Conservation (phyloP, 2,329 filamentous ascomycete genomes). For the Penicillium corylophilum region DNA sequence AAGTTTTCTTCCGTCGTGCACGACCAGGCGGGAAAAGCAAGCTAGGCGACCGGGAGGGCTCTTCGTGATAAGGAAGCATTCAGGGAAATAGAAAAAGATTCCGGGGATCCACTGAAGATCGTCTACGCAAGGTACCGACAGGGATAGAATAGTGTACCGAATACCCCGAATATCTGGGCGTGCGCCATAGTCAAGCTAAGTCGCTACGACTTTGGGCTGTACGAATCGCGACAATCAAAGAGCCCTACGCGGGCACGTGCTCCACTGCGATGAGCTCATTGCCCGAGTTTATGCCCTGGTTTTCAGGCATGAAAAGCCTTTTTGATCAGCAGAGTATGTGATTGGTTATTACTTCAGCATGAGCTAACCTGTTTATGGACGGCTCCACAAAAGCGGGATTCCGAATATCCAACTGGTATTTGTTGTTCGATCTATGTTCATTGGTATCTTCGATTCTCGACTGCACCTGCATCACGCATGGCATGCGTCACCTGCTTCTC, state of each 20-base stretch:
- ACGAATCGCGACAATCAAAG: conserved; percentile 6
- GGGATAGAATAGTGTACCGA: not conserved
- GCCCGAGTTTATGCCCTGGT: conserved; percentile 1
- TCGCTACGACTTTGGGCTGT: not conserved
- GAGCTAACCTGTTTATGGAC: not conserved
- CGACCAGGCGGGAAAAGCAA: not conserved
- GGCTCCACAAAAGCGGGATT: conserved; percentile 13
- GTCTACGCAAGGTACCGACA: not conserved
- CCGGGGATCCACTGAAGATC: not conserved
- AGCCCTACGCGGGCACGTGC: conserved; percentile 22
- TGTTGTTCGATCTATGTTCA: not conserved
- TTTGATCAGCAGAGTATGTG: not conserved
- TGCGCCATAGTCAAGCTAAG: not conserved
- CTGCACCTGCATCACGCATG: conserved; percentile 1
- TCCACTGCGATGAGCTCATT: conserved; percentile 16
- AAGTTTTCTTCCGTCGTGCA: not conserved
- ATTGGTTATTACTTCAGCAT: not conserved
- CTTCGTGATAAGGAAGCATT: not conserved
- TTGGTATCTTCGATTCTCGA: not conserved
- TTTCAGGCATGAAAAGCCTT: conserved; percentile 3
- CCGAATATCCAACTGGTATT: conserved; percentile 3
- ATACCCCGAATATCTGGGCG: not conserved
- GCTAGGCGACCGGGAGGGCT: not conserved
- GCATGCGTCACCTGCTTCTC: not conserved
- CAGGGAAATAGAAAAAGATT: conserved; percentile 1